Evolutionary conservation across 2,329 filamentous ascomycete species (phyloP).

Genomic region (Alternaria gansuensis): DNA sequence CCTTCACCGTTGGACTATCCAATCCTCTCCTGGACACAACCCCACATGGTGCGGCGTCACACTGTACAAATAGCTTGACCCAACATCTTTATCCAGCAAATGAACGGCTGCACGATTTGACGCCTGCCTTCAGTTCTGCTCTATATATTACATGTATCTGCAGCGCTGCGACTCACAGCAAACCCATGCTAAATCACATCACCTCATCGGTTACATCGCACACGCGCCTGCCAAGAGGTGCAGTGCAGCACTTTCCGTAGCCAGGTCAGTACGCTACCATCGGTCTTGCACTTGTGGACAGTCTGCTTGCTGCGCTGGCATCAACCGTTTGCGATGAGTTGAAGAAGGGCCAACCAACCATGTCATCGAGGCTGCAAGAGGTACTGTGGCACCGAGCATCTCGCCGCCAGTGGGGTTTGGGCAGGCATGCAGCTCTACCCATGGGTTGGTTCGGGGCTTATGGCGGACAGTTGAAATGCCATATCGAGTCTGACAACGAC

Average conservation of each 20-base stretch:
- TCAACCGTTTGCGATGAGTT: not conserved
- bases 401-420: constrained; percentile 9
- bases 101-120: constrained; percentile 5
- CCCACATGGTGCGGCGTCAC: constrained; percentile 1
- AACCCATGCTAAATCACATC: constrained; percentile 24
- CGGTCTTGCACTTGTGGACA: constrained; percentile 3
- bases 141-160: constrained; percentile 22
- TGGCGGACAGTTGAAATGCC: constrained; percentile 2
- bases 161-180: constrained; percentile 20
- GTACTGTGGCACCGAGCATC: constrained; percentile 8
- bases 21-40: not conserved
- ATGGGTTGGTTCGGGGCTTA: constrained; percentile 15
- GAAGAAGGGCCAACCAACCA: not conserved
- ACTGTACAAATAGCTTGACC: constrained; percentile 2
- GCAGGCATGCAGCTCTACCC: constrained; percentile 14
- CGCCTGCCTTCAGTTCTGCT: constrained; percentile 12
- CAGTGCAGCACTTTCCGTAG: constrained; percentile 11
- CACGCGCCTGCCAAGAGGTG: constrained; percentile 16
- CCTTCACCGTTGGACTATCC: not conserved
- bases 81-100: constrained; percentile 24
- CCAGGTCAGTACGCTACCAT: constrained; percentile 4
- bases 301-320: constrained; percentile 18
- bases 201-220: constrained; percentile 19
- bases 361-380: constrained; percentile 6
- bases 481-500: constrained; percentile 12